Conservation (phyloP, 2,329 filamentous ascomycete genomes). For the Helotiales sp. region DNA sequence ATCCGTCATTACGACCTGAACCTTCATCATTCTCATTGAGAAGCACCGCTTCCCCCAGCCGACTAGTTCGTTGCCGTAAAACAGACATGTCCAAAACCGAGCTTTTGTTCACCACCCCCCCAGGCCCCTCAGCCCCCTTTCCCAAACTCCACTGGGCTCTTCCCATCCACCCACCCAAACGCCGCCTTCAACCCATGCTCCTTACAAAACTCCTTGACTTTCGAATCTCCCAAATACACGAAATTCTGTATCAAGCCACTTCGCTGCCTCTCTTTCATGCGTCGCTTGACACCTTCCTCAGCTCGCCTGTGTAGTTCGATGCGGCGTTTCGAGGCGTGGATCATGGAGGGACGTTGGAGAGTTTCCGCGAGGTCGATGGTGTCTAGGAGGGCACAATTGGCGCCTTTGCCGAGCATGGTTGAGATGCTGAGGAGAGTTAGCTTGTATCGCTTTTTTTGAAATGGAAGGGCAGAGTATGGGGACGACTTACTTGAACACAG, state of each 20-base stretch:
- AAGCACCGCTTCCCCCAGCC: too few relatives aligned
- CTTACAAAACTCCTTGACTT: conserved; percentile 34
- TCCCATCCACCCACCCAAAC: conserved; percentile 19
- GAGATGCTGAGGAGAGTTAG: conserved; percentile 30
- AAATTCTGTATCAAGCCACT: conserved; percentile 37
- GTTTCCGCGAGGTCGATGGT: conserved; percentile 35
- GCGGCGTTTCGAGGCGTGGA: conserved; percentile 13
- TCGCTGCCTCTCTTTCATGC: conserved; percentile 35
- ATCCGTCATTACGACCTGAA: too few relatives aligned
- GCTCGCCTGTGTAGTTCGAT: conserved; percentile 27
- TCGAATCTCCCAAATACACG: conserved; percentile 37
- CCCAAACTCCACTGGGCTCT: conserved; percentile 5
- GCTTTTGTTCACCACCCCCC: too few relatives aligned
- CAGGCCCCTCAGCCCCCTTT: neutral
- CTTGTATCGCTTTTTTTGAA: too few relatives aligned
- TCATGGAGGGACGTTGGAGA: conserved; percentile 18
- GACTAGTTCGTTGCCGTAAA: too few relatives aligned
- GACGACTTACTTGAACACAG: conserved; percentile 36
- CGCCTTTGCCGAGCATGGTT: conserved; percentile 39
- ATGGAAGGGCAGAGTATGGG: too few relatives aligned
- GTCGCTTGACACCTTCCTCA: conserved; percentile 35
- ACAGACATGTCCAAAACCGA: too few relatives aligned
- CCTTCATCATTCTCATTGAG: too few relatives aligned
- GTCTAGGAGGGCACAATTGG: conserved; percentile 40
- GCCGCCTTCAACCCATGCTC: conserved; percentile 35